Evolutionary conservation across 75 land plant species (phyloP).

Genomic region (Selaginella moellendorffii): DNA sequence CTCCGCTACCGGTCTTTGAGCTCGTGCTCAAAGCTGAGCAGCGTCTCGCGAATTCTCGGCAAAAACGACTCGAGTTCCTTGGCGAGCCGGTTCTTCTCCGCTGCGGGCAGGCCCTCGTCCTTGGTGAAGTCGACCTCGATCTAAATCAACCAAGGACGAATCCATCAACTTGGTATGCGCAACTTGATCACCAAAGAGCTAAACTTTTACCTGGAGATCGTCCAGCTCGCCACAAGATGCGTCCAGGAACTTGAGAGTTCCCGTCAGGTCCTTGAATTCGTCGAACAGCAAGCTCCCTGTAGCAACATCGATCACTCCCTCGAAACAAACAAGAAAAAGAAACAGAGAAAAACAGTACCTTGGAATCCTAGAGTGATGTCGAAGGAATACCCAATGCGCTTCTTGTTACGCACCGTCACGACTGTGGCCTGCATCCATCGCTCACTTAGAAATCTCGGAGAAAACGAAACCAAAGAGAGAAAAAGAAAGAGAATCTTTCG

Average conservation of each 20-base stretch:
- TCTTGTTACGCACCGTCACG: constrained; percentile 84
- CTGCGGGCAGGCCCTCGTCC: constrained; percentile 10
- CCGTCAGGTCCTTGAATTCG: constrained; percentile 47
- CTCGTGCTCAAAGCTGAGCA: constrained; percentile 19
- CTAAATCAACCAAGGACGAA: no score
- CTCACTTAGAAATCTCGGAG: neutral
- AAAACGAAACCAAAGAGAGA: neutral
- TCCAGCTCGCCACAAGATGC: constrained; percentile 87
- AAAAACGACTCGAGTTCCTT: constrained; percentile 8
- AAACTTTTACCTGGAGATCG: constrained; percentile 48
- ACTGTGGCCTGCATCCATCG: constrained; percentile 42
- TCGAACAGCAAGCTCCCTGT: constrained; percentile 30
- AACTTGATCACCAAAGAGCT: neutral
- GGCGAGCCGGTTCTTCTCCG: neutral
- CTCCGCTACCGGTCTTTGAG: constrained; percentile 32
- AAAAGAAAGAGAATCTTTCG: neutral
- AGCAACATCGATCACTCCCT: no score
- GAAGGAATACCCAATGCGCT: constrained; percentile 76
- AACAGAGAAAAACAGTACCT: constrained; percentile 21
- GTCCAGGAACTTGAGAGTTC: constrained; percentile 58
- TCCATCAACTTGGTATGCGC: constrained; percentile 3
- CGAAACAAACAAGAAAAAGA: constrained; percentile 9
- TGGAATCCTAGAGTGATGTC: constrained; percentile 53
- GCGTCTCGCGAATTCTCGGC: constrained; percentile 16
- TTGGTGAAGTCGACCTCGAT: constrained; percentile 9